Evolutionary conservation across 1,284 basidiomycete species (phyloP), one percentile per base, ranked within the genome.

Genomic region (Cystobasidium slooffiae): DNA sequence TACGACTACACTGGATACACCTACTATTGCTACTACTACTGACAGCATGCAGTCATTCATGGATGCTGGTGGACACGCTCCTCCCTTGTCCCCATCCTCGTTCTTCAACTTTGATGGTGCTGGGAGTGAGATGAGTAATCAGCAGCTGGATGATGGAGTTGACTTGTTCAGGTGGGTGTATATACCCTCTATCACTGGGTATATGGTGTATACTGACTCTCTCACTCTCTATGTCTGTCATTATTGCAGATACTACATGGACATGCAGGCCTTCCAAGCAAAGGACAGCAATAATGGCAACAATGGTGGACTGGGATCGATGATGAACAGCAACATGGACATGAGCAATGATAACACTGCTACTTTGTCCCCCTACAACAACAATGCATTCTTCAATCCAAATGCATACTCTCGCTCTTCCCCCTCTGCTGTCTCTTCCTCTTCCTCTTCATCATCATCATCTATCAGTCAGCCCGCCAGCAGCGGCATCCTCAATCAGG

Each of bases 311-410:
- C 3, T 18, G 20, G 31, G 31, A 31, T 31, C 31, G 31, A 31
- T 31, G 31, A 31, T 31, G 31, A 31, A 31, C 31, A 31, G 5
- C 5, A 31, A 1, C 31, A 31, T 31, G 31, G 31, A 31, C 31
- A 31, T 31, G 31, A 31, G 31, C 31, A 31, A n/a, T n/a, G n/a
- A n/a, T n/a, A n/a, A n/a, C n/a, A n/a, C n/a, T n/a, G n/a, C n/a
- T n/a, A n/a, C n/a, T n/a, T n/a, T n/a, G n/a, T n/a, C n/a, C n/a
- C 49, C 64, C 51, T 66, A 66, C 44, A 66, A 52, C 44, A 66
- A 52, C n/a, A 31, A 31, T 31, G 64, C 64, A 10, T 66, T 66
- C 64, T 66, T 39, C 64, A 66, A 66, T 43, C 64, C 64, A 46
- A 6, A 47, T 10, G 24, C 10, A 4, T 66, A 66, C 64, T 7